phyloP scores from a whole-genome alignment of 2,329 filamentous ascomycete species.

The Diplodia scrobiculata region DNA sequence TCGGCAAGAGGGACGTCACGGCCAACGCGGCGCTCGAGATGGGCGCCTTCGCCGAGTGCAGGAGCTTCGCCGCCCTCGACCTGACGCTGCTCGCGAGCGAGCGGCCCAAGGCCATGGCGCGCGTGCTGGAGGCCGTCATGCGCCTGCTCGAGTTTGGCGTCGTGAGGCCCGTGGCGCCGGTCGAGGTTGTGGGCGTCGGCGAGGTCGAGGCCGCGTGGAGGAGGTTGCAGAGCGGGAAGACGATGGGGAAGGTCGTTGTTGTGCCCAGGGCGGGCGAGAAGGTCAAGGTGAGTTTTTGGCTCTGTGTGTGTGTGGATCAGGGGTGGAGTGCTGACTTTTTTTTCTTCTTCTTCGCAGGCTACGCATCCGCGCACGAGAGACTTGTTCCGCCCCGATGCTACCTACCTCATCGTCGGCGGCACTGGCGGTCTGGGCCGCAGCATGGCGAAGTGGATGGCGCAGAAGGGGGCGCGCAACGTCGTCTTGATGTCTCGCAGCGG shows the following conservation, averaged over 20 bases:
- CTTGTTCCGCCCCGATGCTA: constrained; percentile 32
- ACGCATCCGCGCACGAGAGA: constrained; percentile 9
- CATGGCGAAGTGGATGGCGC: constrained; percentile 37
- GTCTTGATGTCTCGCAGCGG: constrained; percentile 33
- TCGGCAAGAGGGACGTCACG: constrained; percentile 31
- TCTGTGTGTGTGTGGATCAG: too few species aligned
- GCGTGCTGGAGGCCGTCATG: constrained; percentile 25
- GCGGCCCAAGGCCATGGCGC: constrained; percentile 1
- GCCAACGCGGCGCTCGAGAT: constrained; percentile 27
- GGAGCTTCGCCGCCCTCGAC: constrained; percentile 29
- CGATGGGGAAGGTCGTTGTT: constrained; percentile 33
- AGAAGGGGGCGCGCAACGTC: constrained; percentile 36
- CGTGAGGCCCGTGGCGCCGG: constrained; percentile 12
- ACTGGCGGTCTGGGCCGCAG: constrained; percentile 38
- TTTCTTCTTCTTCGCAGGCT: background rate
- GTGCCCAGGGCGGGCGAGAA: constrained; percentile 33
- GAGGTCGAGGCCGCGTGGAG: constrained; percentile 33
- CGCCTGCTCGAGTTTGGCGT: constrained; percentile 19
- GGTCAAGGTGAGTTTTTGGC: constrained; percentile 34
- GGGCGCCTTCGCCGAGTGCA: constrained; percentile 31
- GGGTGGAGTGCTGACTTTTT: background rate
- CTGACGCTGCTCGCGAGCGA: constrained; percentile 18
- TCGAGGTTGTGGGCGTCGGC: constrained; percentile 31
- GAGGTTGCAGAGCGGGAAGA: constrained; percentile 30
- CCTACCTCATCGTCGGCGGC: constrained; percentile 39